Evolutionary conservation across 2,329 filamentous ascomycete genomes (phyloP).

Genomic region (Rhinocladiella similis): DNA sequence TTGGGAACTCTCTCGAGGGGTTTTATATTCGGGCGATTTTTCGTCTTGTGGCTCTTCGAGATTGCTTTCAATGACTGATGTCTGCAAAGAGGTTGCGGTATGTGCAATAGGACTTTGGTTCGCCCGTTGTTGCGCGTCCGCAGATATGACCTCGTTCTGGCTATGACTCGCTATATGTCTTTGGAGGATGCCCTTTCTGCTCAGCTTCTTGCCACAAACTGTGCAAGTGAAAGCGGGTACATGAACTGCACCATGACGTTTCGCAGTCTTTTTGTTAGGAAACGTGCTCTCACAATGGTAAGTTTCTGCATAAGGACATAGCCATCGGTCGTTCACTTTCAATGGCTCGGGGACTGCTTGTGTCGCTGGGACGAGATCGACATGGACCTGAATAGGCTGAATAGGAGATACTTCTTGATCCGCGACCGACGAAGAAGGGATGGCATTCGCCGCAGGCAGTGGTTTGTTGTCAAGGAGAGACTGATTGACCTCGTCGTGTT

Average conservation of each 20-base stretch:
- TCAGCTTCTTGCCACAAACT: slow-evolving; percentile 20
- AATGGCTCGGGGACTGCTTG: background rate
- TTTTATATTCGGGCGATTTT: slow-evolving; percentile 4
- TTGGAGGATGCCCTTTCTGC: slow-evolving; percentile 13
- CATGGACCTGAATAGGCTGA: background rate
- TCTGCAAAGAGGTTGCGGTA: background rate
- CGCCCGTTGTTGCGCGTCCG: slow-evolving; percentile 7
- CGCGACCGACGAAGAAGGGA: no score
- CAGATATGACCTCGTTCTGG: slow-evolving; percentile 5
- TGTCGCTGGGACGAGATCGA: background rate
- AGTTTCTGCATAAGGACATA: slow-evolving; percentile 19
- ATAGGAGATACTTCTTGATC: background rate
- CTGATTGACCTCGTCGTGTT: slow-evolving; percentile 21
- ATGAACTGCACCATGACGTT: slow-evolving; percentile 23
- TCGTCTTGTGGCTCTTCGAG: slow-evolving; percentile 2
- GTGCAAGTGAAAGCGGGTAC: slow-evolving; percentile 14
- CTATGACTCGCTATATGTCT: slow-evolving; percentile 20
- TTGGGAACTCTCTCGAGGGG: slow-evolving; percentile 1
- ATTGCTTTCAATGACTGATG: background rate
- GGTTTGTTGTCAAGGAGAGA: slow-evolving; percentile 19
- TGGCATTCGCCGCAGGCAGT: no score
- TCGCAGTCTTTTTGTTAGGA: slow-evolving; percentile 9
- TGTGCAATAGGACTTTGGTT: background rate
- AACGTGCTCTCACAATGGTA: slow-evolving; percentile 23
- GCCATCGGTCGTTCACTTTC: slow-evolving; percentile 11